Evolutionary conservation across 441 rosid species (phyloP), one percentile per base, ranked within the genome.

Genomic region (Arabidopsis hybrid): DNA sequence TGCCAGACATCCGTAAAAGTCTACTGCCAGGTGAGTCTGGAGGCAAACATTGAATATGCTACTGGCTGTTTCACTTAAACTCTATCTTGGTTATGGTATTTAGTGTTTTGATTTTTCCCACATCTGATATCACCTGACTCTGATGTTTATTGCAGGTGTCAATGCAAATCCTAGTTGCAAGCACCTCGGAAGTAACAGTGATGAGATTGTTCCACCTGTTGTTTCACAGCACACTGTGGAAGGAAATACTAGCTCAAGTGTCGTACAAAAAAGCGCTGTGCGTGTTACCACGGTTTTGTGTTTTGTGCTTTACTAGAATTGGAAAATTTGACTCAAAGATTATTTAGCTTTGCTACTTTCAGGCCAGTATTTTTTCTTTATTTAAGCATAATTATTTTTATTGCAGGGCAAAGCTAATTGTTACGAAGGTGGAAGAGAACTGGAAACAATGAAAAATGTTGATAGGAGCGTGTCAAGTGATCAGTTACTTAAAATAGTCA

Each of bases 91-190:
- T 73, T 71, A 14, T 67, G 68, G 72, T 78, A 81, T 71, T 72
- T 66, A 82, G 36, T 46, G 17, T 63, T 58, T 55, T 59, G 35
- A 59, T n/a, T 60, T 34, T 69, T 8, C 50, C 56, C 69, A 29
- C 43, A 45, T 68, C 4, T 35, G 42, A 21, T 64, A 45, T 71
- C 40, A 63, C 59, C 53, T 81, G 60, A 67, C 58, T 78, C 60
- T 36, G 53, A 49, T 74, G 55, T 71, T 70, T 78, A 63, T 62
- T 81, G 76, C 89, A 92, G 99, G 86, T 82, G 69, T 73, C 40
- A 78, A 80, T 65, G 76, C 74, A 73, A 80, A 43, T 72, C 39
- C 66, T 75, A 72, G 72, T 64, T 71, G 68, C 77, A 69, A 64
- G 78, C 84, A 82, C 60, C 43, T 84, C 61, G 81, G 81, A 53